Evolutionary conservation across 2,329 filamentous ascomycete species (phyloP), one percentile per base, ranked within the genome.

Genomic region (Xylaria sp.): DNA sequence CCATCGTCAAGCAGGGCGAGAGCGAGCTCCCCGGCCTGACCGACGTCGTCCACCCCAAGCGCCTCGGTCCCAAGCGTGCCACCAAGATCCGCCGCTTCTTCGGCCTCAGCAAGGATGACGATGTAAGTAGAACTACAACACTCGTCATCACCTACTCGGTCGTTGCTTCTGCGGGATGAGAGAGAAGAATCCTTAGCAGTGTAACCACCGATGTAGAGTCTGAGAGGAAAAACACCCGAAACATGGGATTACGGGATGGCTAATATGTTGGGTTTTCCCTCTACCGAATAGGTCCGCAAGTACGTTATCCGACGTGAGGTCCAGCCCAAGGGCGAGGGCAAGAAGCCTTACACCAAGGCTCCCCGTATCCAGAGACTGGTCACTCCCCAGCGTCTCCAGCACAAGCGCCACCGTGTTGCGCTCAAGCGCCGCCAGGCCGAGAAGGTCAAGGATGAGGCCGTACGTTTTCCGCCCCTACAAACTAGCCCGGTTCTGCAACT

Each of bases 71-170:
- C 88, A 99, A 99, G 94, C 93, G 96, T 82, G 96, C 96, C 82
- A 97, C 94, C 88, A 99, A 98, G 94, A 98, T 99, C 87, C 93
- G 95, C 86, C 92, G 91, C 84, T 99, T 99, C 92, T 99, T 98
- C 89, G 91, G 93, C 88, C 93, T 99, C 90, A 95, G 91, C 93
- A 98, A 98, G 94, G 94, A 98, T 91, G 96, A 99, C 89, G 96
- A 99, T 93, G 95, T 98, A 92, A 90, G 93, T 94, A 83, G 80
- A 83, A 80, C 82, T 82, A 83, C 80, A 76, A 81, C 81, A 84
- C 81, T 84, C 84, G 84, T 91, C 89, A 88, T 92, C 88, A 87
- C 91, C 91, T 93, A 86, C 87, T 87, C 87, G 79, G 81, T 81
- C 78, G 73, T 82, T 84, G 82, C 82, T 80, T 72, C 76, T 76